These are phyloP conservation scores for Xylariaceae sp. DNA, from an alignment of 2,329 filamentous ascomycete species.

Conservation along the genomic window DNA sequence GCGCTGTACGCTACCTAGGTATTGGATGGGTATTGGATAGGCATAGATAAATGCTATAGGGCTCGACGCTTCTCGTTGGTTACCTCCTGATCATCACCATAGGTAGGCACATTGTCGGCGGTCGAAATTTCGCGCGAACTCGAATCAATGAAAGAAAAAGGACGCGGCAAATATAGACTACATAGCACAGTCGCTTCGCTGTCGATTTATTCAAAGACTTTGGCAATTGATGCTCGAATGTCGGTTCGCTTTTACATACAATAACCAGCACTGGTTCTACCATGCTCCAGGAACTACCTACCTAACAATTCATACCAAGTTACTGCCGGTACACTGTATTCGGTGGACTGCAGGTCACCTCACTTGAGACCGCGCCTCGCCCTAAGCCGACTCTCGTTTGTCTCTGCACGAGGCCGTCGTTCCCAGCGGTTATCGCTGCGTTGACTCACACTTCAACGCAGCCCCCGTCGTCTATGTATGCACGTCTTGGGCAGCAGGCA, in stretches of 20 bases:
- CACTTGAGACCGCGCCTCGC: slow-evolving; percentile 13
- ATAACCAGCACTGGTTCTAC: slow-evolving; percentile 7
- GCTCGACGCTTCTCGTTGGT: no score
- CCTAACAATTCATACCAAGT: no score
- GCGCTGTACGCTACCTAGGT: no score
- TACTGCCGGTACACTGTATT: slow-evolving; percentile 5
- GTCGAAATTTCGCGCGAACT: no score
- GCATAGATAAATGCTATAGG: no score
- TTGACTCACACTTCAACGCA: slow-evolving; percentile 27
- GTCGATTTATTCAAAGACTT: neutral
- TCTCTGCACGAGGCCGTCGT: slow-evolving; percentile 24
- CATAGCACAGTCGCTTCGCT: no score
- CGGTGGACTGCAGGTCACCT: slow-evolving; percentile 26
- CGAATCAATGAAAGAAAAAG: no score
- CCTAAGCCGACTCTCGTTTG: slow-evolving; percentile 20
- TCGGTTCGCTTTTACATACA: neutral
- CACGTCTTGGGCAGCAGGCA: slow-evolving; percentile 13
- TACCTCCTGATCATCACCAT: no score
- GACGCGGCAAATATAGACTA: no score
- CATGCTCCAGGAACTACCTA: neutral
- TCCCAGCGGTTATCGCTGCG: slow-evolving; percentile 21
- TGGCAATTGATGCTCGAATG: neutral
- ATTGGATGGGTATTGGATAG: no score
- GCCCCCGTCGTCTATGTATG: slow-evolving; percentile 20
- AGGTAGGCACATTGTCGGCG: no score